A percentile compares a stretch with the other conserved stretches of the same genome.
Conservation (phyloP, 331 rosid genomes). For the Pyracantha coccinea region DNA sequence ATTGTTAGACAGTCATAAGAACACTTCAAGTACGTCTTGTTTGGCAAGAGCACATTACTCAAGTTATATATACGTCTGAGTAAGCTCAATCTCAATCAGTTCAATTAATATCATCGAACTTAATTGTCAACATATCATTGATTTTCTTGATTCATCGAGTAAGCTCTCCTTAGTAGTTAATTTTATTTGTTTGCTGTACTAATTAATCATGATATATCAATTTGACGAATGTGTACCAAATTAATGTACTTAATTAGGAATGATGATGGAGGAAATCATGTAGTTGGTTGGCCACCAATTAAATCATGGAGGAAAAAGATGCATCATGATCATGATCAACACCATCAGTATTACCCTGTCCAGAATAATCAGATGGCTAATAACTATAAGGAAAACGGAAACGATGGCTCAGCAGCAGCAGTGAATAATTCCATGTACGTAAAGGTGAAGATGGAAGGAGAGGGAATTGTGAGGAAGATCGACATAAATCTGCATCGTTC, state of each 20-base stretch:
- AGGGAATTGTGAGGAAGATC: conserved; percentile 57
- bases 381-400: neutral
- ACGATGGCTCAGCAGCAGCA: conserved; percentile 2
- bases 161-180: neutral
- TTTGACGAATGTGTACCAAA: neutral
- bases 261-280: conserved; percentile 25
- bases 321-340: conserved; percentile 17
- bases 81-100: too few species aligned
- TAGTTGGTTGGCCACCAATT: conserved; percentile 98
- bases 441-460: conserved; percentile 89
- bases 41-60: neutral
- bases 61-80: too few species aligned
- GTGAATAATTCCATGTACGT: conserved; percentile 35
- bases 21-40: neutral
- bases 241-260: conserved; percentile 15
- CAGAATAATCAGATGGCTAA: neutral
- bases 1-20: too few species aligned
- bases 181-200: neutral
- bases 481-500: conserved; percentile 48
- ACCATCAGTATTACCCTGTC: neutral
- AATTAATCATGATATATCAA: neutral
- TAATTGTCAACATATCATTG: too few species aligned
- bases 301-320: conserved; percentile 66
- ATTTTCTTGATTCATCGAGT: neutral
- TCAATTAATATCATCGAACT: too few species aligned